Evolutionary conservation across 2,329 filamentous ascomycete genomes (phyloP), one percentile per base, ranked within the genome.

Genomic region (Colletotrichum kahawae): DNA sequence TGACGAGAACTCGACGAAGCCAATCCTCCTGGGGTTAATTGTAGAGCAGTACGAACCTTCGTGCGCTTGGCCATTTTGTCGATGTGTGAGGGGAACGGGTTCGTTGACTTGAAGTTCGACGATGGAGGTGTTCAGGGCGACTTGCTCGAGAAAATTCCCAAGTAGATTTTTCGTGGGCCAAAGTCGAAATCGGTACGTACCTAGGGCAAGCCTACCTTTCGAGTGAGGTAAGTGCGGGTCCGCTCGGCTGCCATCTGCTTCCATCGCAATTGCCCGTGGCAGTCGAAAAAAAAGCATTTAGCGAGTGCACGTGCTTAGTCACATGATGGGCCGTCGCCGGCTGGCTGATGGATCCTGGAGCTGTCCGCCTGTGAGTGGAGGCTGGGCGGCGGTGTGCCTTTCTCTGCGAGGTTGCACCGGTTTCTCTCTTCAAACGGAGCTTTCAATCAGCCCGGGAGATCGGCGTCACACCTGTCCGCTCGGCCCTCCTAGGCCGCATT

Each of bases 1-100:
- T 51, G 57, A 59, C 59, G 57, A 31, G 18, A 56, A 54, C 24
- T 71, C 59, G 75, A 76, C 38, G 72, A 71, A 63, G 69, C 63
- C 69, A 68, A 21, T 68, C 27, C 43, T 68, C 64, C 57, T 56
- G 31, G 36, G 14, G 16, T 36, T 60, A 64, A 54, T 56, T 74
- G 56, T 18, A 71, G 67, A 76, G 57, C 29, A 54, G 34, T 64
- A 77, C 76, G 74, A 76, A 77, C 76, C 76, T 87, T 97, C 81
- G 95, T 97, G 91, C 95, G 93, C 93, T 97, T 96, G 88, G 95
- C 95, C 94, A 97, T 97, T 89, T 93, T 95, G 91, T 87, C 88
- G 86, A 78, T 83, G 80, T 79, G 75, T 77, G 79, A 78, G 78
- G 78, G 74, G 76, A 69, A 78, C 78, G 76, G 77, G 73, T 71